Conservation (phyloP, 106 monocot genomes). For the Hemerocallis citrina region DNA sequence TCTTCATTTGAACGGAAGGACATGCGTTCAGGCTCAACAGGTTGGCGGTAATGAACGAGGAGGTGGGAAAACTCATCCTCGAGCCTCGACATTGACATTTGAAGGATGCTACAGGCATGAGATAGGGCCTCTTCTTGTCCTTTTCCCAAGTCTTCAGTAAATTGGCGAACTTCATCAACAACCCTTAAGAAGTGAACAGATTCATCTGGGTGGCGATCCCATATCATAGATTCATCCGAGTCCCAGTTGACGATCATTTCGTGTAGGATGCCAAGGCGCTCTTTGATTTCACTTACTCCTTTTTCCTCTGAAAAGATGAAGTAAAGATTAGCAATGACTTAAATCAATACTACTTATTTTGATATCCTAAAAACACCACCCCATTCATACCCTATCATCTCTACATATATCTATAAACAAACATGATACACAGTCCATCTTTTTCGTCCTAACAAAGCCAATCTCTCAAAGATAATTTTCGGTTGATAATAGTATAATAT, state of each 20-base stretch:
- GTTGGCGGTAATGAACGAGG: conserved; percentile 28
- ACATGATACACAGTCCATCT: no score
- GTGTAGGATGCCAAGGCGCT: conserved; percentile 20
- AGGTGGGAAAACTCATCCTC: conserved; percentile 67
- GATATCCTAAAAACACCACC: no score
- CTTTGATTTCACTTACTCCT: conserved; percentile 9
- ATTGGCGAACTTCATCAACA: conserved; percentile 30
- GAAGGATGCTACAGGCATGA: conserved; percentile 27
- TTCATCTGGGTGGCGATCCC: conserved; percentile 25
- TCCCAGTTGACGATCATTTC: conserved; percentile 33
- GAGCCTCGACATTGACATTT: conserved; percentile 52
- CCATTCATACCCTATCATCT: no score
- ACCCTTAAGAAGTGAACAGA: conserved; percentile 29
- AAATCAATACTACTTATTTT: no score
- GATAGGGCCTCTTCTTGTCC: conserved; percentile 12
- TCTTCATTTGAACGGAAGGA: conserved; percentile 54
- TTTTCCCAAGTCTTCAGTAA: conserved; percentile 13
- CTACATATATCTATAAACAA: no score
- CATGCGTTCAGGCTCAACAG: conserved; percentile 31
- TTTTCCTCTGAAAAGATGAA: conserved; percentile 18
- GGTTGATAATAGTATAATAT: no score
- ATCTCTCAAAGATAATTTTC: no score
- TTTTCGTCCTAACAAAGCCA: no score
- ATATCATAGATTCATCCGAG: conserved; percentile 34
- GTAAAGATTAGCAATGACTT: background rate